phyloP scores from a whole-genome alignment of 2,329 filamentous ascomycete genomes.

The Leptosphaerulina australis region DNA sequence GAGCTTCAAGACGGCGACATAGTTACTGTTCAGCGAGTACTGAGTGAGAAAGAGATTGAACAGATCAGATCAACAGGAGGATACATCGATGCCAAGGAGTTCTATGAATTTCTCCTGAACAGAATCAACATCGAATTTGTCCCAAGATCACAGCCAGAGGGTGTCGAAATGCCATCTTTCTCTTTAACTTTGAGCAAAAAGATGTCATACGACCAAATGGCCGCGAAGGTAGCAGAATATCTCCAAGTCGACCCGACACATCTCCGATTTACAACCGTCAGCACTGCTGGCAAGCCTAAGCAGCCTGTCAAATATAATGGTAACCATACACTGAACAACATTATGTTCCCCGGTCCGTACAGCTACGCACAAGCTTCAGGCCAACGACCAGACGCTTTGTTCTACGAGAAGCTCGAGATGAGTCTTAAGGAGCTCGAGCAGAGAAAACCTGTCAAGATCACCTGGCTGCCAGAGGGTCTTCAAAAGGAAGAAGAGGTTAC shows the following conservation, averaged over 20 bases:
- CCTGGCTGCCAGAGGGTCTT: constrained; percentile 86
- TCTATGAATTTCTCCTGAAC: constrained; percentile 92
- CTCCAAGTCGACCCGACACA: constrained; percentile 82
- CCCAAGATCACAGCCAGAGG: constrained; percentile 62
- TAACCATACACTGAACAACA: constrained; percentile 74
- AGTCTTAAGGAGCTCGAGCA: constrained; percentile 91
- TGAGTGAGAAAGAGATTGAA: constrained; percentile 55
- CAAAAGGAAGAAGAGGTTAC: constrained; percentile 87
- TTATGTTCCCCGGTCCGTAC: constrained; percentile 73
- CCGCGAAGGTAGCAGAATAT: constrained; percentile 79
- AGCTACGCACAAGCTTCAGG: constrained; percentile 70
- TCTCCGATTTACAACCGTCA: constrained; percentile 88
- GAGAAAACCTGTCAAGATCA: constrained; percentile 84
- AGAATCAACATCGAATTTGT: constrained; percentile 79
- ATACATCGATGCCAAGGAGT: constrained; percentile 75
- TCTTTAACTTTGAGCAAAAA: constrained; percentile 81
- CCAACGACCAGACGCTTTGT: constrained; percentile 78
- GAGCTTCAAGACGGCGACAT: constrained; percentile 98
- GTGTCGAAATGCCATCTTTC: constrained; percentile 69
- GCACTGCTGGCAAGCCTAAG: constrained; percentile 79
- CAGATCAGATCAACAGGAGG: constrained; percentile 49
- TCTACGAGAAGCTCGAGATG: constrained; percentile 93
- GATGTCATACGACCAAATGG: constrained; percentile 86
- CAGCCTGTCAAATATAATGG: constrained; percentile 73
- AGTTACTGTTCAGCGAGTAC: constrained; percentile 82